Conservation (phyloP, 257 asterid species). For the Penstemon davidsonii region DNA sequence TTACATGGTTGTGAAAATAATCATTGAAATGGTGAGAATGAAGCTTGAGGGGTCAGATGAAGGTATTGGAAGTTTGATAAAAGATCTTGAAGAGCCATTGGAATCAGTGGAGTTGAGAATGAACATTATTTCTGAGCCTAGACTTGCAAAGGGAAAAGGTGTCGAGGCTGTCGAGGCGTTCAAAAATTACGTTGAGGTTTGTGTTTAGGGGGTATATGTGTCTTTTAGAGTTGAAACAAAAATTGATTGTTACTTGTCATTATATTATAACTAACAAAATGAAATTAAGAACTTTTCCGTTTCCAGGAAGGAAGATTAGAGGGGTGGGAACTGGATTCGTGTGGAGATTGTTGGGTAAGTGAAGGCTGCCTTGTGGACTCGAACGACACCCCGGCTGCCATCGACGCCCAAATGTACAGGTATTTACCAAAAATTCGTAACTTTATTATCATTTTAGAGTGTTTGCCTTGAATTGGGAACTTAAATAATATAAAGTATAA, state of each 20-base stretch:
- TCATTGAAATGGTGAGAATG: slow-evolving; percentile 90
- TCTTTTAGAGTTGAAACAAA: too few species aligned
- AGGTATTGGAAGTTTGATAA: slow-evolving; percentile 76
- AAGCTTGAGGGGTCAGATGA: slow-evolving; percentile 69
- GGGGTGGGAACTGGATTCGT: slow-evolving; percentile 85
- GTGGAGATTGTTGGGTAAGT: slow-evolving; percentile 96
- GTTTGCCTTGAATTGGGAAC: not conserved
- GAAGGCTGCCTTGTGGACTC: slow-evolving; percentile 96
- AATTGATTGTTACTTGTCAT: not conserved
- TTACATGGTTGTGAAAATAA: slow-evolving; percentile 83
- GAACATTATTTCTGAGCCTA: slow-evolving; percentile 65
- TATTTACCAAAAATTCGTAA: not conserved
- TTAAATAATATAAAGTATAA: not conserved
- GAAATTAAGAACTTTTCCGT: not conserved
- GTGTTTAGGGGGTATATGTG: not conserved
- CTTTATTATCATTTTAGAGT: not conserved
- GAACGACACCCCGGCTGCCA: slow-evolving; percentile 65
- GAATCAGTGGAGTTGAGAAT: slow-evolving; percentile 82
- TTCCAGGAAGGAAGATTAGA: slow-evolving; percentile 57
- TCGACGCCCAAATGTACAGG: slow-evolving; percentile 96
- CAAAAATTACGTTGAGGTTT: slow-evolving; percentile 63
- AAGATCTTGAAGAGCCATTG: slow-evolving; percentile 75
- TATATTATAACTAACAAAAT: not conserved
- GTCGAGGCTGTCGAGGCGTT: slow-evolving; percentile 68
- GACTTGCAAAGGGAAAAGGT: slow-evolving; percentile 73